Percentiles rank a stretch among this genome's conserved stretches.
These are phyloP conservation scores for Leptographium galeiforme DNA, from an alignment of 2,329 filamentous ascomycete genomes.

Conservation along the genomic window DNA sequence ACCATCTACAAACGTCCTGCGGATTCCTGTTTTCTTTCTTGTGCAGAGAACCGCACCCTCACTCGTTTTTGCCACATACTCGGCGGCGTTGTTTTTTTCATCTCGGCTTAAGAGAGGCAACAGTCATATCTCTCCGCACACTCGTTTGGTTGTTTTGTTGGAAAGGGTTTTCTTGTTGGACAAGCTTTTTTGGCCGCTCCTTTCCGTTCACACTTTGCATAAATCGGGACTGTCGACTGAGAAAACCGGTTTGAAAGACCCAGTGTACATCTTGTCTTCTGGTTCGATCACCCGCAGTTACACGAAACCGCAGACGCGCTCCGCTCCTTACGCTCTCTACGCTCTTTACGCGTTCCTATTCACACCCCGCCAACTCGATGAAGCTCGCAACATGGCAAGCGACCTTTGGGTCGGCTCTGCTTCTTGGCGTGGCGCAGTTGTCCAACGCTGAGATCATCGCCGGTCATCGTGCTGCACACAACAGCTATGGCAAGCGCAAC, in stretches of 20 bases:
- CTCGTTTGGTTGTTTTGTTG: background rate
- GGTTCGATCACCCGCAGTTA: background rate
- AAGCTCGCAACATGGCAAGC: slow-evolving; percentile 36
- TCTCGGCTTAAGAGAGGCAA: background rate
- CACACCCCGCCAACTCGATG: slow-evolving; percentile 24
- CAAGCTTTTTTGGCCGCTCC: background rate
- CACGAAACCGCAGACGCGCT: background rate
- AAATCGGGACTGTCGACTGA: background rate
- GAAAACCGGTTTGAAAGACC: too few species aligned
- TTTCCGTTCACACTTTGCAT: background rate
- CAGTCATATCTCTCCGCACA: background rate
- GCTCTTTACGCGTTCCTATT: too few species aligned
- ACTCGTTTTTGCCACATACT: slow-evolving; percentile 1
- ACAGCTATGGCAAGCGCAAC: slow-evolving; percentile 18
- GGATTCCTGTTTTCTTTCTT: background rate
- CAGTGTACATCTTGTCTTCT: too few species aligned
- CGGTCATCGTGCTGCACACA: slow-evolving; percentile 23
- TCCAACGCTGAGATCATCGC: slow-evolving; percentile 21
- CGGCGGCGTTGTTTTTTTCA: slow-evolving; percentile 2
- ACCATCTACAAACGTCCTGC: background rate
- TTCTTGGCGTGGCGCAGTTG: slow-evolving; percentile 30
- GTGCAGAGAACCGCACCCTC: background rate
- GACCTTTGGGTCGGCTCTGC: slow-evolving; percentile 33
- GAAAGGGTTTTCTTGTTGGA: background rate
- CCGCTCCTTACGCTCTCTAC: too few species aligned